Conservation (phyloP, 441 rosid species). For the Euphorbia schlechtendalii region DNA sequence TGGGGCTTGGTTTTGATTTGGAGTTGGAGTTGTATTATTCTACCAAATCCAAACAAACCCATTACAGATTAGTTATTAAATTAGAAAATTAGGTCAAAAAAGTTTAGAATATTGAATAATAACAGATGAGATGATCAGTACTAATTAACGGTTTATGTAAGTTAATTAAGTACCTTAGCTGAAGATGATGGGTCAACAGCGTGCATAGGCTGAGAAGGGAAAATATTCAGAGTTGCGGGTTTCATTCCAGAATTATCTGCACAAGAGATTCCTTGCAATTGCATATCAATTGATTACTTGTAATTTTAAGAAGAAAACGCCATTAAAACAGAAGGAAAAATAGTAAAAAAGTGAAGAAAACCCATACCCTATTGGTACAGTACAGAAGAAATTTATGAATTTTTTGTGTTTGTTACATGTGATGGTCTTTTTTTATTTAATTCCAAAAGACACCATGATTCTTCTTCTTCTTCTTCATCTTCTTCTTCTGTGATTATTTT, state of each 20-base stretch:
- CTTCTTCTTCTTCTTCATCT: neutral
- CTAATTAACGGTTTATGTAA: too few relatives aligned
- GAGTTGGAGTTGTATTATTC: slow-evolving; percentile 26
- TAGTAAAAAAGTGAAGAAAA: slow-evolving; percentile 13
- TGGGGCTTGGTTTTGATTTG: slow-evolving; percentile 37
- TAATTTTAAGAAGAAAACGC: too few relatives aligned
- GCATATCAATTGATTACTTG: too few relatives aligned
- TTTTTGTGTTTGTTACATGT: slow-evolving; percentile 24
- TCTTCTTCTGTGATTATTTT: too few relatives aligned
- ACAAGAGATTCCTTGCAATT: neutral
- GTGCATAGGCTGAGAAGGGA: slow-evolving; percentile 97
- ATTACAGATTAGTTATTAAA: slow-evolving; percentile 8
- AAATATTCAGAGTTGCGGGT: slow-evolving; percentile 92
- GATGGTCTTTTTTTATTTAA: slow-evolving; percentile 23
- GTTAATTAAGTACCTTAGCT: slow-evolving; percentile 38
- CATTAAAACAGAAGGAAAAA: slow-evolving; percentile 6
- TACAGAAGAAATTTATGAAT: slow-evolving; percentile 20
- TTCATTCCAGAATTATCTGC: slow-evolving; percentile 66
- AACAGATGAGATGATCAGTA: too few relatives aligned
- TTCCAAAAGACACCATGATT: slow-evolving; percentile 4
- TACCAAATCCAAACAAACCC: slow-evolving; percentile 41
- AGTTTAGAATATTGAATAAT: too few relatives aligned
- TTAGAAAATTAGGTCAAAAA: slow-evolving; percentile 9
- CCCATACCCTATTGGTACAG: slow-evolving; percentile 27
- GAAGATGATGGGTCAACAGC: slow-evolving; percentile 46